phyloP scores from a whole-genome alignment of 805 yeast genomes.

The Cyberlindnera sargentensis region DNA sequence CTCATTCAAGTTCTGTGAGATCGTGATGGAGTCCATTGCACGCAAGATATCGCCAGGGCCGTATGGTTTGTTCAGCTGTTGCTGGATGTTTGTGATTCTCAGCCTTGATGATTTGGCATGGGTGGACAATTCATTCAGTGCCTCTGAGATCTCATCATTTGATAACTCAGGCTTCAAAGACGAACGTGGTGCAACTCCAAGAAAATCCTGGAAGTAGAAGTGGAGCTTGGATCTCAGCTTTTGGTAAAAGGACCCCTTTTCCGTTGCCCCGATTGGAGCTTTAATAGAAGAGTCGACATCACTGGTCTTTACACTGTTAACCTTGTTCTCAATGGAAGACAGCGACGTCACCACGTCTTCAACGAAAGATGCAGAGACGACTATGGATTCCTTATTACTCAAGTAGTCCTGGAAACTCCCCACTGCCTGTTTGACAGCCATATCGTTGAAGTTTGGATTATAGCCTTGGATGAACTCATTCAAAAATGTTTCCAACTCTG shows the following conservation, averaged over 20 bases:
- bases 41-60: slow-evolving; percentile 65
- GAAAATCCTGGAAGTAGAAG: slow-evolving; percentile 15
- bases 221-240: slow-evolving; percentile 8
- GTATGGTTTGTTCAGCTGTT: slow-evolving; percentile 25
- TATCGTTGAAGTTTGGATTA: slow-evolving; percentile 73
- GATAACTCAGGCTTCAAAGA: slow-evolving; percentile 10
- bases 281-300: background rate
- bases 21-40: slow-evolving; percentile 44
- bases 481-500: slow-evolving; percentile 37
- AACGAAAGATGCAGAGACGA: background rate
- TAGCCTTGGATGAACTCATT: slow-evolving; percentile 42
- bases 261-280: slow-evolving; percentile 1
- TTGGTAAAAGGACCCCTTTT: slow-evolving; percentile 4
- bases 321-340: background rate
- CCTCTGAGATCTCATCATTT: slow-evolving; percentile 7
- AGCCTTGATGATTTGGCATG: background rate
- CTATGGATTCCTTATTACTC: slow-evolving; percentile 6
- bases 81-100: slow-evolving; percentile 2
- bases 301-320: background rate
- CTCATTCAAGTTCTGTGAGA: slow-evolving; percentile 51
- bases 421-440: slow-evolving; percentile 60
- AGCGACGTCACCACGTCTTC: background rate
- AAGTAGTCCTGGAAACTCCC: slow-evolving; percentile 41
- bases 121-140: slow-evolving; percentile 6
- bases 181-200: slow-evolving; percentile 9